Evolutionary conservation across 2,329 filamentous ascomycete genomes (phyloP).

Genomic region (Monosporascus sp.): DNA sequence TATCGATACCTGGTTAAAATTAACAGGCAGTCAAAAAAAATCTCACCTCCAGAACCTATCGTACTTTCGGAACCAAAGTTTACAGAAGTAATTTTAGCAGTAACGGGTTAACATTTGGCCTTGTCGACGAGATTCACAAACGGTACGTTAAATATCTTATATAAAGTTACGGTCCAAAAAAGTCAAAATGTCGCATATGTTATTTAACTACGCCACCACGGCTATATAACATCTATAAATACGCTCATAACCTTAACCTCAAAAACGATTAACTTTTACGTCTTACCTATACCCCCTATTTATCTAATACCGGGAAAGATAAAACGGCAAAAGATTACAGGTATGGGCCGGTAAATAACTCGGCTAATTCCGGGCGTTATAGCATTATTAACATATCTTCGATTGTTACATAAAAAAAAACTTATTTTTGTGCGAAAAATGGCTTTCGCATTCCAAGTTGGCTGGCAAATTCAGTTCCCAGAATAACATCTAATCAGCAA

Average conservation of each 20-base stretch:
- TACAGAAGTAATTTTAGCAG: slow-evolving; percentile 4
- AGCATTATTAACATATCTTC: slow-evolving; percentile 7
- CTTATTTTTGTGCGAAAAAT: slow-evolving; percentile 12
- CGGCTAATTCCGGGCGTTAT: slow-evolving; percentile 8
- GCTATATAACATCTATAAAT: slow-evolving; percentile 14
- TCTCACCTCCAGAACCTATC: slow-evolving; percentile 9
- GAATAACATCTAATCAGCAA: slow-evolving; percentile 11
- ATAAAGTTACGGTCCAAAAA: slow-evolving; percentile 9
- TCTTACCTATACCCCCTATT: slow-evolving; percentile 7
- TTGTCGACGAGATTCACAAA: slow-evolving; percentile 9
- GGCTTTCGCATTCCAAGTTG: slow-evolving; percentile 15
- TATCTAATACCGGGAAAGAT: slow-evolving; percentile 11
- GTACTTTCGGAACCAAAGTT: slow-evolving; percentile 5
- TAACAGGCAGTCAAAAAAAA: slow-evolving; percentile 6
- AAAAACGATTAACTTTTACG: background rate
- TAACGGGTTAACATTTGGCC: slow-evolving; percentile 8
- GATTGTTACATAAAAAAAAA: slow-evolving; percentile 6
- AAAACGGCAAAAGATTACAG: slow-evolving; percentile 7
- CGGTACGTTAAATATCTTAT: slow-evolving; percentile 9
- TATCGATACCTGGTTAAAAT: slow-evolving; percentile 12
- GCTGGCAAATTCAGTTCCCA: slow-evolving; percentile 14
- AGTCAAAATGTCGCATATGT: slow-evolving; percentile 3
- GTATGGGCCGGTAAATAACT: slow-evolving; percentile 11
- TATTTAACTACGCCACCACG: slow-evolving; percentile 13
- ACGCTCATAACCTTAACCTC: slow-evolving; percentile 6